phyloP scores from a whole-genome alignment of 129 eudicot genomes.

The Flaveria sonorensis region DNA sequence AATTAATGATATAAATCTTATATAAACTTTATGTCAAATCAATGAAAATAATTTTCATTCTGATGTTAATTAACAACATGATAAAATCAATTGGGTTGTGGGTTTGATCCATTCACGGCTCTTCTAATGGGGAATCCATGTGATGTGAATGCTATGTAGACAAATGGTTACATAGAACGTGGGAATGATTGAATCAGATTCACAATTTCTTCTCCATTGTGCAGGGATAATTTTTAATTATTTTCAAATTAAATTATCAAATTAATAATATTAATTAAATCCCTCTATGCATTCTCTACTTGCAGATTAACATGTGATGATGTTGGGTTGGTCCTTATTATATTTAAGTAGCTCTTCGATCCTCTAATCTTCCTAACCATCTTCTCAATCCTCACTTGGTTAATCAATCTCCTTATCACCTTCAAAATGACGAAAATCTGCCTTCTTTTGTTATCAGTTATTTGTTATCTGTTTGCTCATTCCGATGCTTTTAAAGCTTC shows the following conservation, averaged over 20 bases:
- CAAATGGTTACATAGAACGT: slow-evolving; percentile 54
- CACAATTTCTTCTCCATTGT: slow-evolving; percentile 41
- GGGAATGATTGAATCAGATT: slow-evolving; percentile 63
- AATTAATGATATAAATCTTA: not conserved
- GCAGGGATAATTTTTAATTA: slow-evolving; percentile 31
- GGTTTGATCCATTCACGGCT: slow-evolving; percentile 63
- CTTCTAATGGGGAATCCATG: slow-evolving; percentile 41
- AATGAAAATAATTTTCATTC: not conserved
- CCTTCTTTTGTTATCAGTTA: slow-evolving; percentile 23
- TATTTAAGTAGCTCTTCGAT: slow-evolving; percentile 42
- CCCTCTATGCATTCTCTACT: slow-evolving; percentile 36
- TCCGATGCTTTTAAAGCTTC: slow-evolving; percentile 62
- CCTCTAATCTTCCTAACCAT: slow-evolving; percentile 22
- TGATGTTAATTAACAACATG: slow-evolving; percentile 14
- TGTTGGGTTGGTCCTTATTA: slow-evolving; percentile 52
- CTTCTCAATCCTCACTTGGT: slow-evolving; percentile 29
- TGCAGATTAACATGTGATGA: slow-evolving; percentile 64
- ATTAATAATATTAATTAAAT: slow-evolving; percentile 18
- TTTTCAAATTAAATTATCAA: slow-evolving; percentile 8
- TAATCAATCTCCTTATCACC: slow-evolving; percentile 13
- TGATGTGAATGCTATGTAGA: slow-evolving; percentile 68
- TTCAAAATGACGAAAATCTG: slow-evolving; percentile 39
- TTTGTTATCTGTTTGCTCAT: slow-evolving; percentile 33
- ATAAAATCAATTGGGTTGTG: slow-evolving; percentile 28
- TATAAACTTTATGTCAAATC: not conserved